Conservation (phyloP, 805 yeast genomes). For the Teunomyces panamensis region DNA sequence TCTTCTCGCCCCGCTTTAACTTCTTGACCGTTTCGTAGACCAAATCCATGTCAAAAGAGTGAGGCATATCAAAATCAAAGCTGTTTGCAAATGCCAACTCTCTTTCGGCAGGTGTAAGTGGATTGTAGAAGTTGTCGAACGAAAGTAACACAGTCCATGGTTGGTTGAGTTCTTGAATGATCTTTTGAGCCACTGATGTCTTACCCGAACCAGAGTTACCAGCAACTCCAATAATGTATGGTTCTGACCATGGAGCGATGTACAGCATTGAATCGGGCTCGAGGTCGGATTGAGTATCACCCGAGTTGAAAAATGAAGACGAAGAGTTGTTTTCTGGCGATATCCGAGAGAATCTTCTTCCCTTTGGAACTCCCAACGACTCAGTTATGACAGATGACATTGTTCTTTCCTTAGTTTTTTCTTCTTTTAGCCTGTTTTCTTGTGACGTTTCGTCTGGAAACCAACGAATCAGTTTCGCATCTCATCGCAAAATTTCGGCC, state of each 20-base stretch:
- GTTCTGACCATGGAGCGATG: conserved; percentile 44
- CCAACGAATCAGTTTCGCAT: conserved; percentile 1
- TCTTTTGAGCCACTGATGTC: conserved; percentile 82
- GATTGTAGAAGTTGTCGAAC: conserved; percentile 87
- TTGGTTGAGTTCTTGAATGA: conserved; percentile 72
- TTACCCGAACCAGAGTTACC: conserved; percentile 79
- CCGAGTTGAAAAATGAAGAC: conserved; percentile 22
- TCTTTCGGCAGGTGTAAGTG: conserved; percentile 61
- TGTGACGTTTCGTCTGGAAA: background rate
- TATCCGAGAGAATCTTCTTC: conserved; percentile 19
- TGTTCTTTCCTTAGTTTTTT: background rate
- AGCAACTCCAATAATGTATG: conserved; percentile 46
- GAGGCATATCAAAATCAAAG: conserved; percentile 85
- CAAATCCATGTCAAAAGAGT: conserved; percentile 76
- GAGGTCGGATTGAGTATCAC: background rate
- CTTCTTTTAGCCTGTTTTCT: too few species aligned
- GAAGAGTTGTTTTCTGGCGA: conserved; percentile 22
- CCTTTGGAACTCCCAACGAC: conserved; percentile 6
- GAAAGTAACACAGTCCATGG: conserved; percentile 94
- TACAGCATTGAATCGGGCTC: conserved; percentile 11
- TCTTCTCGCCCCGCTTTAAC: conserved; percentile 63
- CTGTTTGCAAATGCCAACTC: conserved; percentile 62
- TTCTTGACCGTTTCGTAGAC: conserved; percentile 60
- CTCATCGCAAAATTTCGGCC: conserved; percentile 1
- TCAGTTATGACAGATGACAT: conserved; percentile 1